Evolutionary conservation across 1,139 yeast genomes (phyloP), one percentile per base, ranked within the genome.

Genomic region (Candida neerlandica): DNA sequence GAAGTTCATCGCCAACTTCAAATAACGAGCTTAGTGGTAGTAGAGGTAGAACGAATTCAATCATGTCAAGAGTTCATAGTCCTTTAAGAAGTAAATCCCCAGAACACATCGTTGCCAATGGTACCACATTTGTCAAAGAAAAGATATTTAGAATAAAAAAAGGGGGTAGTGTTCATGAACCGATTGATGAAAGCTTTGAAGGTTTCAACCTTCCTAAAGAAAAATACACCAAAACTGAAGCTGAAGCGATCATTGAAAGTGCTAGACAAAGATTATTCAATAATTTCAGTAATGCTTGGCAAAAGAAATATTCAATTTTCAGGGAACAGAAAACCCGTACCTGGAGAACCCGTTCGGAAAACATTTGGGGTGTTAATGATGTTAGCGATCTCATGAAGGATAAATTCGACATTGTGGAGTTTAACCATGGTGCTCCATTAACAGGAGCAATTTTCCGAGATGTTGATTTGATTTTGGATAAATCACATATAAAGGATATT

Each of bases 281-380:
- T 46, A 81, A 86, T 53, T 70, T 88, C 37, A 80, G 94, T 0
- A 74, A 73, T 18, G 81, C 95, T 0, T 92, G 98, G 98, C 77
- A 87, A 27, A 55, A 59, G 43, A 73, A 70, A 51, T 73, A 55
- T 55, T 61, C 57, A 35, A 50, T 58, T 15, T 74, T 69, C 57
- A 60, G 65, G 18, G 41, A 55, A 1, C 58, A 59, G 9, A 69
- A 72, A 52, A 52, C 58, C 14, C 51, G 60, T 5, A 53, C 53
- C 18, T 72, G 77, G 75, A 57, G 54, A 40, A 49, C 56, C 9
- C 62, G 71, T 44, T 48, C 61, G 16, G 60, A 58, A 11, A 54
- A 59, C 18, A 63, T 64, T 3, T 76, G 78, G 77, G 79, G 78
- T 1, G 56, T 57, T 4, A 80, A 75, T 41, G 57, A 53, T 10